Evolutionary conservation across 2,329 filamentous ascomycete genomes (phyloP).

Genomic region (Dryadomyces quercivorus): DNA sequence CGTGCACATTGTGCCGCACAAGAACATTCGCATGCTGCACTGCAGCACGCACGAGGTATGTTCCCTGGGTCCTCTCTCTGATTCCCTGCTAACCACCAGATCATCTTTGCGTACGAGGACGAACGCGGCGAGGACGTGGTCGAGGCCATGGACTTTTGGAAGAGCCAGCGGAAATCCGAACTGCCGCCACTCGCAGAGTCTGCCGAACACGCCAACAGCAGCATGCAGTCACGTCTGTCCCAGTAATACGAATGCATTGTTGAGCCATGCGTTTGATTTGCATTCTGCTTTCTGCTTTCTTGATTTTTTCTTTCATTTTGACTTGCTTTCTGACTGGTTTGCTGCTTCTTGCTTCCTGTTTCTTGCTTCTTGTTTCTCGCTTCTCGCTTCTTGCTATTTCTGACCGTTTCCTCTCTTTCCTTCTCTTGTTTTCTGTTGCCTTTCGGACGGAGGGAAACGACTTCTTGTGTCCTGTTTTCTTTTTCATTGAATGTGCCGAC

Average conservation of each 20-base stretch:
- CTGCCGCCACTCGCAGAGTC: conserved; percentile 7
- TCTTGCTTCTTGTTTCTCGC: neutral
- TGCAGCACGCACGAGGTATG: conserved; percentile 91
- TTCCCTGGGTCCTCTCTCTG: conserved; percentile 17
- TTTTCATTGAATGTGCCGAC: neutral
- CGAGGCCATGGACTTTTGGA: conserved; percentile 95
- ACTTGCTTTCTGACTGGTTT: neutral
- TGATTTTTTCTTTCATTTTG: neutral
- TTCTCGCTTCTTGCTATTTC: no score
- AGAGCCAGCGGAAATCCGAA: conserved; percentile 40
- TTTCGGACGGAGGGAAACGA: no score
- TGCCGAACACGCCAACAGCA: neutral
- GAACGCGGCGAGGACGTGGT: conserved; percentile 88
- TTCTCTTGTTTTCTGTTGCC: no score
- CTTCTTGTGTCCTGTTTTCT: no score
- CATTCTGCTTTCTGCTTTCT: neutral
- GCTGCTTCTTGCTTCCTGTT: neutral
- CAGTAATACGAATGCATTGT: conserved; percentile 1
- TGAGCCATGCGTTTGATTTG: no score
- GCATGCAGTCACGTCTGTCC: conserved; percentile 5
- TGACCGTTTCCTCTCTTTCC: no score
- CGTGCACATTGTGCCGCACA: conserved; percentile 91
- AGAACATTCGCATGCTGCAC: conserved; percentile 95
- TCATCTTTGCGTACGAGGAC: conserved; percentile 94
- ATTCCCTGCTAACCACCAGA: conserved; percentile 41